These are phyloP conservation scores for Vaccinium macrocarpon DNA, from an alignment of 148 eudicot genomes.

Conservation along the genomic window DNA sequence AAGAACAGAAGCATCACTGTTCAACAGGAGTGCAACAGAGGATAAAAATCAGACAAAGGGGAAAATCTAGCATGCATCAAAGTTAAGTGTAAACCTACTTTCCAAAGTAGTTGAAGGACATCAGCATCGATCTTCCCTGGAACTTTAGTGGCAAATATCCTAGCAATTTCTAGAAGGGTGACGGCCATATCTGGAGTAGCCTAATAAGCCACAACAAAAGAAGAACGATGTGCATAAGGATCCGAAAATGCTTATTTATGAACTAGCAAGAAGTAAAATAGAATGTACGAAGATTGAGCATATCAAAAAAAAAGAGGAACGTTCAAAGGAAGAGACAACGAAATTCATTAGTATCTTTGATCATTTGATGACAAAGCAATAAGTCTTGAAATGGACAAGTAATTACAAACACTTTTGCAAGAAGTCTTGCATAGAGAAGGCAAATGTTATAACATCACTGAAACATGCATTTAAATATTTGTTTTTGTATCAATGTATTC, in stretches of 20 bases:
- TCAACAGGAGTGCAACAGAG: not conserved
- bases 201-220: constrained; percentile 33
- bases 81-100: constrained; percentile 48
- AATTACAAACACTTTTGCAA: not conserved
- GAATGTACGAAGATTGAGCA: not conserved
- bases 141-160: constrained; percentile 96
- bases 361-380: not conserved
- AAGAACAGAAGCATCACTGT: not conserved
- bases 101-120: constrained; percentile 95
- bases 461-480: not conserved
- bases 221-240: constrained; percentile 12
- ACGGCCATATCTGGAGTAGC: constrained; percentile 99
- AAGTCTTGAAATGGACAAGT: not conserved
- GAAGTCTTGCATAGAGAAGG: not conserved
- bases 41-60: not conserved
- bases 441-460: not conserved
- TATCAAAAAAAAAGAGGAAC: not conserved
- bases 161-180: constrained; percentile 92
- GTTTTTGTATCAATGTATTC: not conserved
- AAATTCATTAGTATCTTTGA: not conserved
- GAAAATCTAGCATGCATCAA: not conserved
- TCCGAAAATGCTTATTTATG: not conserved
- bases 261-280: not conserved
- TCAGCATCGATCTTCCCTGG: constrained; percentile 99
- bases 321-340: not conserved